phyloP scores from a whole-genome alignment of 1,284 basidiomycete genomes.

The Ustilago shanxiensis region DNA sequence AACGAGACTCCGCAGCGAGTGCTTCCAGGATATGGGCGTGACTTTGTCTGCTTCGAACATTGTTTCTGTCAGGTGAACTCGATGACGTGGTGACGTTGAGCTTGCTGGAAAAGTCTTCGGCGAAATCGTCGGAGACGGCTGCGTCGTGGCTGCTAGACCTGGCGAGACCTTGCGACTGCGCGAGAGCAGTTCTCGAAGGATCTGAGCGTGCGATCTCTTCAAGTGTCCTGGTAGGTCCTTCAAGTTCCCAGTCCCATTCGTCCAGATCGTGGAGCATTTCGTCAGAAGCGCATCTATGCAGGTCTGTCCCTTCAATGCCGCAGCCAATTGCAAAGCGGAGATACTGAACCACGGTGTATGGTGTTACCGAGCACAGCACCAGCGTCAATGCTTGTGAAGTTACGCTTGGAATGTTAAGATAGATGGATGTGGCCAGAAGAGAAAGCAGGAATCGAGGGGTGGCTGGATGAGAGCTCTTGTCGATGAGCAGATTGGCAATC shows the following conservation, averaged over 20 bases:
- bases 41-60: not conserved
- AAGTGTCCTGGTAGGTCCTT: conserved; percentile 72
- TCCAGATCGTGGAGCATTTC: conserved; percentile 36
- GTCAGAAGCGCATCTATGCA: conserved; percentile 42
- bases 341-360: conserved; percentile 82
- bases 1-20: not conserved
- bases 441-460: conserved; percentile 86
- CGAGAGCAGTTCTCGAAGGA: conserved; percentile 1
- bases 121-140: conserved; percentile 63
- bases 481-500: conserved; percentile 57
- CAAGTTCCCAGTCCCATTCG: conserved; percentile 72
- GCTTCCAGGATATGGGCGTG: not conserved
- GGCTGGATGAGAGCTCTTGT: conserved; percentile 75
- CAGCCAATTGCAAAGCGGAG: conserved; percentile 85
- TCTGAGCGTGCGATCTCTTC: conserved; percentile 43
- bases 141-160: not conserved
- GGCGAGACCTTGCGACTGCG: not conserved
- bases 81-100: conserved; percentile 13
- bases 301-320: conserved; percentile 74
- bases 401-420: conserved; percentile 83
- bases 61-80: not conserved
- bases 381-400: conserved; percentile 80
- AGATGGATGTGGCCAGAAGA: conserved; percentile 85
- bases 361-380: conserved; percentile 82
- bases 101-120: conserved; percentile 21